Base-by-base conservation (phyloP, 176 grass and related monocot species). In the Oryza brachyantha region DNA sequence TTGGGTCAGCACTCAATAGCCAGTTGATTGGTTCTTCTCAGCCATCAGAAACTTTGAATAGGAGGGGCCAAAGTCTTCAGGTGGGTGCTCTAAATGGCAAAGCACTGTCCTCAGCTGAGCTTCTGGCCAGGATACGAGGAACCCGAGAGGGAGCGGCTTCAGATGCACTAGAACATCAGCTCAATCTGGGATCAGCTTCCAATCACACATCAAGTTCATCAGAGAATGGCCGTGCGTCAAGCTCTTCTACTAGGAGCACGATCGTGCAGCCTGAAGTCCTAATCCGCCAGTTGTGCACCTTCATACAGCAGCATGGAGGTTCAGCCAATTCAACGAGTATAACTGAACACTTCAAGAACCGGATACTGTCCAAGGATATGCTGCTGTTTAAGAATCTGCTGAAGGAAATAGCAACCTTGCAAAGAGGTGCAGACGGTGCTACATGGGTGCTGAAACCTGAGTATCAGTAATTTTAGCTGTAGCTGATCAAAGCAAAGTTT, bases 341-440 rank as follows among this genome's bases (percentile, higher is more conserved):
- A 37, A 90, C 91, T 0, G 80, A 90, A 48, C 82, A 97, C 58
- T 97, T 97, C 67, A 90, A 94, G 79, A 86, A 81, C 46, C 86
- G 89, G 13, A 85, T 94, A 79, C 79, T 76, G 32, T 86, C 87
- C 0, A 87, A 92, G 73, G 91, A 92, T 79, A 83, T 86, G 87
- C 77, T 88, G 10, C 84, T 97, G 7, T 97, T 97, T 45, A 97
- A 94, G 70, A 97, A 76, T 69, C 70, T 97, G 61, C 75, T 94
- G 32, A 97, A 94, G 70, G 87, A 98, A 39, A 94, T 98, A 46
- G 95, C 95, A 8, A n/a, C n/a, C n/a, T 32, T 32, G 31, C 31
- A 32, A 32, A 32, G 31, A 32, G 31, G 4, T 32, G 31, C 31
- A 32, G 4, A 32, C 31, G 31, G 31, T 32, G 31, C 31, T 2